These are phyloP conservation scores for Neurospora sp. DNA, from an alignment of 2,329 filamentous ascomycete genomes.

Conservation along the genomic window DNA sequence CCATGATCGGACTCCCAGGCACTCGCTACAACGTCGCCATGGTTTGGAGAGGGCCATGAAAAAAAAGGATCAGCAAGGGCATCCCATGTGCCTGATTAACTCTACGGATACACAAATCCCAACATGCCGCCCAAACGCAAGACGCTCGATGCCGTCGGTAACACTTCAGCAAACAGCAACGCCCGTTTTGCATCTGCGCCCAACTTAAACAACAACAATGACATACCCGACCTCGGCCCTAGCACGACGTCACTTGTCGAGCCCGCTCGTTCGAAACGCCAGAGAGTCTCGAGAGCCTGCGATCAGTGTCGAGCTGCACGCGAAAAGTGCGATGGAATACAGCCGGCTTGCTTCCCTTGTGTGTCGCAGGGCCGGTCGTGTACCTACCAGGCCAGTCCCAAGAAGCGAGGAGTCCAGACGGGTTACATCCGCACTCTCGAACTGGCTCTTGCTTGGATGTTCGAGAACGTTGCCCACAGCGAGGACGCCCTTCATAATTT, in stretches of 20 bases:
- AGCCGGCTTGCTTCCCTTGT: slow-evolving; percentile 59
- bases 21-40: not conserved
- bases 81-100: not conserved
- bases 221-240: slow-evolving; percentile 2
- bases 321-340: slow-evolving; percentile 63
- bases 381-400: slow-evolving; percentile 62
- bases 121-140: slow-evolving; percentile 31
- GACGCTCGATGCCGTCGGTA: slow-evolving; percentile 18
- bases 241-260: slow-evolving; percentile 4
- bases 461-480: slow-evolving; percentile 48
- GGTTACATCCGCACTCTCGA: slow-evolving; percentile 70
- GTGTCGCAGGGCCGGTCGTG: slow-evolving; percentile 52
- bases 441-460: slow-evolving; percentile 55
- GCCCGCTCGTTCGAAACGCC: slow-evolving; percentile 40
- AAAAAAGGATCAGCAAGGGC: not conserved
- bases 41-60: not conserved
- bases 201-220: slow-evolving; percentile 5
- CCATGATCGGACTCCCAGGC: not conserved
- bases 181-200: not conserved
- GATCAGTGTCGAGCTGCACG: slow-evolving; percentile 57
- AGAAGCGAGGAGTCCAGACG: slow-evolving; percentile 70
- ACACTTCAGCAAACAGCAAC: slow-evolving; percentile 9
- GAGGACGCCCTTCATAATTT: slow-evolving; percentile 48
- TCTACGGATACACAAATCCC: not conserved
- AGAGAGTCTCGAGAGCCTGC: slow-evolving; percentile 58